These are phyloP conservation scores for Mycena vitilis DNA, from an alignment of 768 basidiomycete genomes.

Conservation along the genomic window DNA sequence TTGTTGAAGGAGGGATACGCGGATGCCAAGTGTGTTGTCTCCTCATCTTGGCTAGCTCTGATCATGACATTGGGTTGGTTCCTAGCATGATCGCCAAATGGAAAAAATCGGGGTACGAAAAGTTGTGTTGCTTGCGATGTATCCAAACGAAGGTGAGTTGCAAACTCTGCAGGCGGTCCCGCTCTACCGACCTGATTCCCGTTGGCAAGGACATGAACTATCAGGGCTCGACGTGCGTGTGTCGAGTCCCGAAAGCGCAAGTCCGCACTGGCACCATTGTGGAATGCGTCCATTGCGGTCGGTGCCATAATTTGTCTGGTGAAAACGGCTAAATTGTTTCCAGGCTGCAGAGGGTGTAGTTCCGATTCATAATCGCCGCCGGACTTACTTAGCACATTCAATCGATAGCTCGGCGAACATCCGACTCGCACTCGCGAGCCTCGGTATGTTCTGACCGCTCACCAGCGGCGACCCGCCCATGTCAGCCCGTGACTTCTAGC, in stretches of 20 bases:
- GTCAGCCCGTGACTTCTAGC: constrained; percentile 3
- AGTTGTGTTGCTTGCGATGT: constrained; percentile 95
- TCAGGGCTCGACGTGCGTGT: constrained; percentile 97
- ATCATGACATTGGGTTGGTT: constrained; percentile 31
- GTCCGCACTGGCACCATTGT: constrained; percentile 91
- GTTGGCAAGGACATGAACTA: constrained; percentile 94
- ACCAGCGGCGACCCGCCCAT: background rate
- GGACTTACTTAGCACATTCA: background rate
- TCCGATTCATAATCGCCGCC: constrained; percentile 73
- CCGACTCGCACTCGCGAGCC: background rate
- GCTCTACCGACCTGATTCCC: background rate
- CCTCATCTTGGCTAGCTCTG: constrained; percentile 1
- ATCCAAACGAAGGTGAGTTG: constrained; percentile 81
- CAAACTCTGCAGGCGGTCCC: background rate
- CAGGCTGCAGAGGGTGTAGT: constrained; percentile 92
- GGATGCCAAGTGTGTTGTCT: constrained; percentile 85
- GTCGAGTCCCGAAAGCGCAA: constrained; percentile 95
- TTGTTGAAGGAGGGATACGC: constrained; percentile 96
- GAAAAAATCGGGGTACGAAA: constrained; percentile 99
- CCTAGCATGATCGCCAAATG: constrained; percentile 95
- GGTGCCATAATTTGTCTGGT: constrained; percentile 47
- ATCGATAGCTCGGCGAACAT: too few relatives aligned
- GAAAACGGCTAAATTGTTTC: constrained; percentile 16
- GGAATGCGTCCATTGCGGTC: constrained; percentile 97
- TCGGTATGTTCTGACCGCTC: background rate